Evolutionary conservation across 1,284 basidiomycete genomes (phyloP).

Genomic region (Sutorius eximius): DNA sequence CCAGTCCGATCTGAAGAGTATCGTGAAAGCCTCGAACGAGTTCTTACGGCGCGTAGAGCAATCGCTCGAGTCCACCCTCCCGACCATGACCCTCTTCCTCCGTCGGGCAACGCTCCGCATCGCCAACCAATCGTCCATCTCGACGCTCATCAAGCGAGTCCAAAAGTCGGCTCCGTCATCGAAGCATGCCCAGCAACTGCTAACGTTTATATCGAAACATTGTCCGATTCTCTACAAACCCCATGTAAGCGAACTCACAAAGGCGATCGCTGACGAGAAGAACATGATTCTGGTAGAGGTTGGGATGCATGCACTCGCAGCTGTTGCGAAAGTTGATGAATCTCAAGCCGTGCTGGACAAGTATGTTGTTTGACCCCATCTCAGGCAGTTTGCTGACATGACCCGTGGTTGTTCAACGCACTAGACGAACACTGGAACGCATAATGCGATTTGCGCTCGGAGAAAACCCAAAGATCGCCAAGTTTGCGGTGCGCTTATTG

Average conservation of each 20-base stretch:
- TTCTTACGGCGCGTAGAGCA: slow-evolving; percentile 76
- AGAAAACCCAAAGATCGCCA: slow-evolving; percentile 71
- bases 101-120: slow-evolving; percentile 73
- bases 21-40: slow-evolving; percentile 82
- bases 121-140: slow-evolving; percentile 83
- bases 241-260: slow-evolving; percentile 75
- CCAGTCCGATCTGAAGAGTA: slow-evolving; percentile 77
- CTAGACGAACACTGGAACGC: slow-evolving; percentile 67
- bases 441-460: slow-evolving; percentile 62
- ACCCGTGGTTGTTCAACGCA: not conserved
- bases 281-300: slow-evolving; percentile 64
- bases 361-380: slow-evolving; percentile 42
- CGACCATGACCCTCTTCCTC: slow-evolving; percentile 75
- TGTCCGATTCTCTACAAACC: slow-evolving; percentile 72
- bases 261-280: slow-evolving; percentile 66
- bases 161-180: slow-evolving; percentile 47
- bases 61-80: slow-evolving; percentile 56
- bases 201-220: slow-evolving; percentile 75
- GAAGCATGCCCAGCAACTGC: slow-evolving; percentile 49
- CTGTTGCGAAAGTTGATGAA: slow-evolving; percentile 60
- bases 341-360: slow-evolving; percentile 61
- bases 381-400: slow-evolving; percentile 1
- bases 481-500: slow-evolving; percentile 84
- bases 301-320: slow-evolving; percentile 74
- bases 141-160: slow-evolving; percentile 72